Conservation (phyloP, 2,329 filamentous ascomycete species). For the Penicillium corylophilum region DNA sequence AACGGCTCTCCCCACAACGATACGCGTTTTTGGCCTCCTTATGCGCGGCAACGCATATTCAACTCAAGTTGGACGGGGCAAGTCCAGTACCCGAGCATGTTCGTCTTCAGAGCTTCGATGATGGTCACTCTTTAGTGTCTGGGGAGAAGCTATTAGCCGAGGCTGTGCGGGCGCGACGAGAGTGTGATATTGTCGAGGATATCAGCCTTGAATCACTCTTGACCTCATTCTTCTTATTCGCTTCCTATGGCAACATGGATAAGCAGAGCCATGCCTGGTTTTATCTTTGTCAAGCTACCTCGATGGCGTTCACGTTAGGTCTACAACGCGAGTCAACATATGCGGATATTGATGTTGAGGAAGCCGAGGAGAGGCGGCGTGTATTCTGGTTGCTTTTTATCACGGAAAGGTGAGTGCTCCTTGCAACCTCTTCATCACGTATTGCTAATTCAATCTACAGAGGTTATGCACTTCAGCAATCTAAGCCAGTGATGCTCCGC, state of each 20-base stretch:
- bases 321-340: slow-evolving; percentile 54
- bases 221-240: slow-evolving; percentile 78
- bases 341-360: slow-evolving; percentile 45
- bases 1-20: slow-evolving; percentile 43
- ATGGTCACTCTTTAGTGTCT: slow-evolving; percentile 59
- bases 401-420: slow-evolving; percentile 60
- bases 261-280: slow-evolving; percentile 77
- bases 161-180: slow-evolving; percentile 46
- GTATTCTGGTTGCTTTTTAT: slow-evolving; percentile 73
- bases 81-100: slow-evolving; percentile 23
- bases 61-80: slow-evolving; percentile 41
- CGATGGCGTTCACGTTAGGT: slow-evolving; percentile 53
- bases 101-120: slow-evolving; percentile 50
- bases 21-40: slow-evolving; percentile 45
- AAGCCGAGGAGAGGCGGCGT: slow-evolving; percentile 63
- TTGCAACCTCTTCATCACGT: background rate
- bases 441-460: slow-evolving; percentile 37
- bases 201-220: slow-evolving; percentile 48
- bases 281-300: slow-evolving; percentile 73
- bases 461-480: slow-evolving; percentile 69
- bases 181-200: slow-evolving; percentile 42
- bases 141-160: slow-evolving; percentile 69
- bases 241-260: slow-evolving; percentile 68
- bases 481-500: slow-evolving; percentile 68
- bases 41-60: slow-evolving; percentile 47